phyloP scores from a whole-genome alignment of 1,139 yeast genomes.

The Hemisphaericaspora xylanilytica region DNA sequence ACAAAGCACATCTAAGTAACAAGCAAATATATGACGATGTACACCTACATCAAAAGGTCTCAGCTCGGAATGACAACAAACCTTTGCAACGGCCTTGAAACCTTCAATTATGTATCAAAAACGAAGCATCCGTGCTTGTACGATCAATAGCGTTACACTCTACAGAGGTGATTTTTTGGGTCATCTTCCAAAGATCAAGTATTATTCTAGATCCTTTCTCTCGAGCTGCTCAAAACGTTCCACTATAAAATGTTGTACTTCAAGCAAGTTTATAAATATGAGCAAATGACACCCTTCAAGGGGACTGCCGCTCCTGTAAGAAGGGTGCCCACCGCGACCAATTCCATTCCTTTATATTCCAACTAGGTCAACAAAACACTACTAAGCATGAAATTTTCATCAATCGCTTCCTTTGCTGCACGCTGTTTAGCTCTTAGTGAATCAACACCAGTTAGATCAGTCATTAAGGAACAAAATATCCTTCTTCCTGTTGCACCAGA shows the following conservation, averaged over 20 bases:
- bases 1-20: background rate
- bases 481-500: background rate
- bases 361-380: background rate
- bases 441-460: slow-evolving; percentile 1
- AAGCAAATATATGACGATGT: background rate
- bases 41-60: background rate
- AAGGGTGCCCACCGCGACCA: background rate
- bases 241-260: too few species aligned
- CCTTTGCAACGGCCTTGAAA: background rate
- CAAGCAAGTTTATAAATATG: background rate
- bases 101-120: too few species aligned
- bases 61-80: background rate
- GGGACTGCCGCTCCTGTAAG: too few species aligned
- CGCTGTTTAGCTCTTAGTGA: slow-evolving; percentile 2
- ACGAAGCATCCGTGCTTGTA: background rate
- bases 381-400: slow-evolving; percentile 1
- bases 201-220: too few species aligned
- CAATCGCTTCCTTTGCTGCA: slow-evolving; percentile 1
- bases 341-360: background rate
- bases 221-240: too few species aligned
- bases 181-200: too few species aligned
- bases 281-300: background rate
- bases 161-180: too few species aligned
- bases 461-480: background rate
- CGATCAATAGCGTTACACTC: background rate